Conservation (phyloP, 2,329 filamentous ascomycete genomes). For the Diaporthe citriasiana region DNA sequence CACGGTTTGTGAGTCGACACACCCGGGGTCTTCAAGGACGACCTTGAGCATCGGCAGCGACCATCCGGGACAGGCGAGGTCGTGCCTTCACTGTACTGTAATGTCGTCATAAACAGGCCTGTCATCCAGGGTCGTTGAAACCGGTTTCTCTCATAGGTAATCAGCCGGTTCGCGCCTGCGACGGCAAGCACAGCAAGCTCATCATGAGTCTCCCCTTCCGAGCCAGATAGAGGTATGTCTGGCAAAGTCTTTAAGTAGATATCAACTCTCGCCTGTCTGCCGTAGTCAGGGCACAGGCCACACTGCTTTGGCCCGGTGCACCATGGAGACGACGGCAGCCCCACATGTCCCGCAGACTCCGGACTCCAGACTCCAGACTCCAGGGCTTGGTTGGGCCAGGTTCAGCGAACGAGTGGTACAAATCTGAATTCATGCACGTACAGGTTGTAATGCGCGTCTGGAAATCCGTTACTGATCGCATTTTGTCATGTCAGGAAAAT, state of each 20-base stretch:
- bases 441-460: not conserved
- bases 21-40: not conserved
- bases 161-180: not conserved
- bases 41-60: constrained; percentile 2
- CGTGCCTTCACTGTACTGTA: constrained; percentile 3
- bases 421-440: too few species aligned
- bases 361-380: too few species aligned
- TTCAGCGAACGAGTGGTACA: too few species aligned
- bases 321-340: not conserved
- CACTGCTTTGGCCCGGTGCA: not conserved
- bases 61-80: not conserved
- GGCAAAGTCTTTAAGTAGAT: too few species aligned
- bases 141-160: constrained; percentile 5
- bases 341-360: not conserved
- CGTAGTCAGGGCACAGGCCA: not conserved
- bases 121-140: constrained; percentile 6
- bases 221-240: not conserved
- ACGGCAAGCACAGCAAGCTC: not conserved
- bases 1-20: not conserved
- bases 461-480: not conserved
- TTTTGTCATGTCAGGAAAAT: not conserved
- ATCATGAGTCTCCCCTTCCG: not conserved
- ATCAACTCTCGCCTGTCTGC: not conserved
- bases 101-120: constrained; percentile 24
- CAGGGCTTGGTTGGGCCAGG: too few species aligned